phyloP scores from a whole-genome alignment of 2,329 filamentous ascomycete genomes.

The Verticillium isaacii region DNA sequence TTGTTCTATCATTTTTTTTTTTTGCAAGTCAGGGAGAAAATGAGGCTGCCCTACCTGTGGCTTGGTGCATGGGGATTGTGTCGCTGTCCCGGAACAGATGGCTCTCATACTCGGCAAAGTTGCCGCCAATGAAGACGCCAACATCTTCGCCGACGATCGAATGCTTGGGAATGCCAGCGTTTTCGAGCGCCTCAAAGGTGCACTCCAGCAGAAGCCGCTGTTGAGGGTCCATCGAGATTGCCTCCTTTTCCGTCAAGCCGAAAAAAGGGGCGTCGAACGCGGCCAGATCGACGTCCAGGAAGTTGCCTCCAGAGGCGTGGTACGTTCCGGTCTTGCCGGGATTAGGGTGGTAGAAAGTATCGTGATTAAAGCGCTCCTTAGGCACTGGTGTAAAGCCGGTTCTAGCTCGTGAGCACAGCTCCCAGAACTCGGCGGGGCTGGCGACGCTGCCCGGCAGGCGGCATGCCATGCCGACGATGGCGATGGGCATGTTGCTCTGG shows the following conservation, averaged over 20 bases:
- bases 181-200: slow-evolving; percentile 50
- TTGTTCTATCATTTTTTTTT: background rate
- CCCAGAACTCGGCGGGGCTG: slow-evolving; percentile 39
- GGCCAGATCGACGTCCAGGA: slow-evolving; percentile 39
- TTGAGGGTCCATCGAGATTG: slow-evolving; percentile 49
- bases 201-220: slow-evolving; percentile 48
- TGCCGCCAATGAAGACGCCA: slow-evolving; percentile 45
- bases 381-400: slow-evolving; percentile 27
- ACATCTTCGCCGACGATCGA: slow-evolving; percentile 29
- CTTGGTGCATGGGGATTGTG: slow-evolving; percentile 46
- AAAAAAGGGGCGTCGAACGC: slow-evolving; percentile 50
- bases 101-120: slow-evolving; percentile 42
- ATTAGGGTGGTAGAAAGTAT: slow-evolving; percentile 23
- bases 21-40: background rate
- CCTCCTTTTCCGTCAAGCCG: slow-evolving; percentile 45
- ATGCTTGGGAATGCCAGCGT: slow-evolving; percentile 38
- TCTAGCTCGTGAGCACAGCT: slow-evolving; percentile 11
- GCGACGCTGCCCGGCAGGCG: slow-evolving; percentile 38
- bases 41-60: slow-evolving; percentile 34
- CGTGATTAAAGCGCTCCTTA: slow-evolving; percentile 40
- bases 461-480: slow-evolving; percentile 43
- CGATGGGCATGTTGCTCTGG: slow-evolving; percentile 29
- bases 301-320: slow-evolving; percentile 26
- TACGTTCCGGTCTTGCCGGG: slow-evolving; percentile 6
- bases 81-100: slow-evolving; percentile 38